phyloP scores from a whole-genome alignment of 352 stramenopile species.

The Pythium graminicola region DNA sequence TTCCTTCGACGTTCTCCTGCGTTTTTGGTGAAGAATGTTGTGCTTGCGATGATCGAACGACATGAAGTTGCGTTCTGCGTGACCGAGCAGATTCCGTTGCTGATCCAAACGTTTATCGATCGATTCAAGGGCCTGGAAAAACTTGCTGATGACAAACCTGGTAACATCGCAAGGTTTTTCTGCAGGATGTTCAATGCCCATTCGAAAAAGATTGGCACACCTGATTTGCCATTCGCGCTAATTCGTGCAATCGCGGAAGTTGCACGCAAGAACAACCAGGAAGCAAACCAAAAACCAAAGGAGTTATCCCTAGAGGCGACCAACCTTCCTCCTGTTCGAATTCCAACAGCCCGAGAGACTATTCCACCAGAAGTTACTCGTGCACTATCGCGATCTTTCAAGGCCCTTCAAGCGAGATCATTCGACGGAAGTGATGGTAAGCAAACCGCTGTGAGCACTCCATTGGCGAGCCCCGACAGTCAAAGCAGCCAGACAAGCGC shows the following conservation, averaged over 20 bases:
- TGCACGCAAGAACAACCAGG: constrained; percentile 71
- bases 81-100: constrained; percentile 69
- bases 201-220: constrained; percentile 74
- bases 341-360: constrained; percentile 59
- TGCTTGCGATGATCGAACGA: constrained; percentile 74
- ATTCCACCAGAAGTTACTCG: constrained; percentile 68
- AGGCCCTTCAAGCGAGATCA: constrained; percentile 57
- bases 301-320: constrained; percentile 64
- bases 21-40: constrained; percentile 78
- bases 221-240: constrained; percentile 65
- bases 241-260: constrained; percentile 69
- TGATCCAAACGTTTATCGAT: constrained; percentile 80
- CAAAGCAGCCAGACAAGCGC: constrained; percentile 35
- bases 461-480: constrained; percentile 58
- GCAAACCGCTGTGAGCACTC: constrained; percentile 32
- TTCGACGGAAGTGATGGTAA: constrained; percentile 49
- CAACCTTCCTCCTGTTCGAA: constrained; percentile 64
- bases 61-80: constrained; percentile 81
- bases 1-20: constrained; percentile 66
- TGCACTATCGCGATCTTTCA: constrained; percentile 63
- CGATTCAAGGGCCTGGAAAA: constrained; percentile 68
- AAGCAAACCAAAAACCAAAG: constrained; percentile 64
- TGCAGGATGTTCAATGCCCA: constrained; percentile 81
- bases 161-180: constrained; percentile 73
- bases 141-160: constrained; percentile 61